These are phyloP conservation scores for Trichoderma koningiopsis DNA, from an alignment of 2,329 filamentous ascomycete genomes.

Conservation along the genomic window DNA sequence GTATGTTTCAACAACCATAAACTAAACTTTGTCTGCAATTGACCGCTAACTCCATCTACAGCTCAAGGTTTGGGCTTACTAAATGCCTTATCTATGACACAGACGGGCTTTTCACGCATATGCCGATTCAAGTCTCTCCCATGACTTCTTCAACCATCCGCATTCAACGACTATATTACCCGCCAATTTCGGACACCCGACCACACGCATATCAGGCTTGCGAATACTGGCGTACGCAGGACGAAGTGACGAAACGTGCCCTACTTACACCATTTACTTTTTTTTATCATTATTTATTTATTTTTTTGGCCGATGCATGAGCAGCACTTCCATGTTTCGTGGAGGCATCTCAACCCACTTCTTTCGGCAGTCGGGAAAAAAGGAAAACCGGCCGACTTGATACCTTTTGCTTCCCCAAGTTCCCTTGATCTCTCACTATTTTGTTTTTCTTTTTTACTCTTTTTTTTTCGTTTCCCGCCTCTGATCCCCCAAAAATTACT, in stretches of 20 bases:
- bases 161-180: slow-evolving; percentile 38
- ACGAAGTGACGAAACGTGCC: slow-evolving; percentile 45
- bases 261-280: slow-evolving; percentile 36
- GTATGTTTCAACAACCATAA: slow-evolving; percentile 58
- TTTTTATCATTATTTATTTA: slow-evolving; percentile 21
- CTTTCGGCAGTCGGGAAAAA: slow-evolving; percentile 33
- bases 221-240: slow-evolving; percentile 43
- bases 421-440: slow-evolving; percentile 1
- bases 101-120: slow-evolving; percentile 35
- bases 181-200: slow-evolving; percentile 36
- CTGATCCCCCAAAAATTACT: slow-evolving; percentile 37
- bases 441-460: slow-evolving; percentile 27
- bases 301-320: slow-evolving; percentile 30
- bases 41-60: slow-evolving; percentile 39
- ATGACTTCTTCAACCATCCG: slow-evolving; percentile 34
- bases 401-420: slow-evolving; percentile 38
- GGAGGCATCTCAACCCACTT: slow-evolving; percentile 30
- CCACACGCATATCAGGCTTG: slow-evolving; percentile 38
- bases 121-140: slow-evolving; percentile 36
- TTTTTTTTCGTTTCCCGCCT: slow-evolving; percentile 28
- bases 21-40: not conserved
- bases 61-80: slow-evolving; percentile 90
- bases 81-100: slow-evolving; percentile 40
- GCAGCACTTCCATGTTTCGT: slow-evolving; percentile 29
- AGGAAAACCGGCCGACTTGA: slow-evolving; percentile 38